Evolutionary conservation across 2,329 filamentous ascomycete species (phyloP).

Genomic region (Fusarium sp.): DNA sequence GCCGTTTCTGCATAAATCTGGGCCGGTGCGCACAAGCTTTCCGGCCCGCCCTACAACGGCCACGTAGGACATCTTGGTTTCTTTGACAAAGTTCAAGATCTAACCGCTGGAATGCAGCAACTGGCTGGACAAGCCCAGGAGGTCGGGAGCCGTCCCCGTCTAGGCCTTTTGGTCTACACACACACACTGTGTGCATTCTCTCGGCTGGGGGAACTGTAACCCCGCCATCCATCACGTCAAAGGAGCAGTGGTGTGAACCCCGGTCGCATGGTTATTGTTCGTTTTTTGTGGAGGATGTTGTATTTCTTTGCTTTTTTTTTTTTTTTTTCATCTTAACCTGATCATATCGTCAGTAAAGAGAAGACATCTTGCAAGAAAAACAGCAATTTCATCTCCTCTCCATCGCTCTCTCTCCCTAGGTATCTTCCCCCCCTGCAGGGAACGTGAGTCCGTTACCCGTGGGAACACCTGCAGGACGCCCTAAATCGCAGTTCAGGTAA

Average conservation of each 20-base stretch:
- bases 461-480: not conserved
- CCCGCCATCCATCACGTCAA: constrained; percentile 7
- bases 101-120: not conserved
- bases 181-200: not conserved
- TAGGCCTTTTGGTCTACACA: not conserved
- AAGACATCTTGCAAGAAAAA: not conserved
- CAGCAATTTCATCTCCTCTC: not conserved
- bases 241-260: constrained; percentile 1
- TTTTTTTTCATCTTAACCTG: not conserved
- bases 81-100: not conserved
- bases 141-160: too few relatives aligned
- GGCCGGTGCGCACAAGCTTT: constrained; percentile 6
- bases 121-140: too few relatives aligned
- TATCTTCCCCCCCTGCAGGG: not conserved
- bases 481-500: constrained; percentile 2
- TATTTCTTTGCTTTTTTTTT: not conserved
- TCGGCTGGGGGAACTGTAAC: not conserved
- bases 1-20: not conserved
- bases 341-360: not conserved
- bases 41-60: constrained; percentile 22
- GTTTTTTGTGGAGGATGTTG: not conserved
- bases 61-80: not conserved
- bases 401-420: not conserved
- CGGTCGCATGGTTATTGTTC: not conserved
- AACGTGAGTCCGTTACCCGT: not conserved